Evolutionary conservation across 1,139 yeast species (phyloP), one percentile per base, ranked within the genome.

Genomic region (Arxiozyma bovina): DNA sequence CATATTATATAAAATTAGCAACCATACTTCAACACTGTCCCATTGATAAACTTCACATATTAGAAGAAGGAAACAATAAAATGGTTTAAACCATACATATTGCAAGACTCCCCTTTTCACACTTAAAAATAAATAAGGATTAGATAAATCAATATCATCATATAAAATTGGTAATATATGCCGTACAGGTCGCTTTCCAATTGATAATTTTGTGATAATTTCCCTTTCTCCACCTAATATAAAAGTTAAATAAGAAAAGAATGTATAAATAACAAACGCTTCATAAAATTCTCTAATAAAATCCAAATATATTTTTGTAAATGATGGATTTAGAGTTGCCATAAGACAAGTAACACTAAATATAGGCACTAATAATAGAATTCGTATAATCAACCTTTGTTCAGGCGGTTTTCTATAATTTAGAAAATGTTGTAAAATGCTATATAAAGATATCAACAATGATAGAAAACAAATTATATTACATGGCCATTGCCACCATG

Each of bases 201-300:
- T 79, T 9, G 93, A 78, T 60, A 75, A 73, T 52, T 87, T 80
- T 42, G 70, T 65, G n/a, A 93, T 85, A 43, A 93, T 89, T 59
- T 81, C 82, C 50, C 96, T 74, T 67, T 93, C 99, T 30, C 99
- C 99, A 0, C 98, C 98, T 15, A 93, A 77, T 75, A 89, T 79
- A 58, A 84, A 81, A 1, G 95, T 89, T 54, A 94, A 74, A 44
- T 91, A 75, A 25, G 93, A 80, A 72, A 88, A 91, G 69, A 93
- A 93, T 2, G 97, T 90, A 69, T 93, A 94, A 47, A 93, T 87
- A 48, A 91, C 97, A 71, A 94, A 88, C 0, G 98, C 96, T 70
- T 94, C 99, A 69, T 93, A 93, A 1, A 91, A 82, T 66, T 93
- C 99, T 53, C 95, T 75, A 0, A 87, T 63, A 0, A 97, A 96